Conservation (phyloP, 2,329 filamentous ascomycete genomes). For the Fusarium subglutinans region DNA sequence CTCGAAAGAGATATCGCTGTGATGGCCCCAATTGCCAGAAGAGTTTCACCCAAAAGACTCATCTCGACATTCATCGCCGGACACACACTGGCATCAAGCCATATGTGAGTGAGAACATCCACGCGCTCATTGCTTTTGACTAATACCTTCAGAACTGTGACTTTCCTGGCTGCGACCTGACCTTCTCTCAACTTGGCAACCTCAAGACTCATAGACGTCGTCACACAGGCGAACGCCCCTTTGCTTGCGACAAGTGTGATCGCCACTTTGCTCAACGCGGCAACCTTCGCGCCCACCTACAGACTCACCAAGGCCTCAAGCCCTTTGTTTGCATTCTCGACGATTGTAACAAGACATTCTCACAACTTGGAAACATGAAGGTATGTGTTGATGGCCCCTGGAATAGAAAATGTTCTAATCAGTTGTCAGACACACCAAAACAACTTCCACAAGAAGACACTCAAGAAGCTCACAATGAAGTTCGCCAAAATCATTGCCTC, state of each 20-base stretch:
- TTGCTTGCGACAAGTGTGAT: constrained; percentile 79
- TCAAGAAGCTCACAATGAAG: constrained; percentile 74
- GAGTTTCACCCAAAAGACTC: constrained; percentile 90
- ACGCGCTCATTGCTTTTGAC: not conserved
- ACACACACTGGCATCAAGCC: constrained; percentile 91
- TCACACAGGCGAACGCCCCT: constrained; percentile 89
- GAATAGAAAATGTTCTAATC: constrained; percentile 5
- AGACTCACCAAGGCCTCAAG: constrained; percentile 80
- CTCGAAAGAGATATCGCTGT: constrained; percentile 76
- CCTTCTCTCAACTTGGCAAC: constrained; percentile 91
- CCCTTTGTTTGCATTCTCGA: constrained; percentile 85
- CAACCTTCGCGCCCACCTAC: constrained; percentile 84
- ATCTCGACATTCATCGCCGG: constrained; percentile 88
- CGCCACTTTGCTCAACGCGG: constrained; percentile 87
- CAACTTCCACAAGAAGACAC: constrained; percentile 84
- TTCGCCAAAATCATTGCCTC: constrained; percentile 72
- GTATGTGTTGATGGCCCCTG: constrained; percentile 53
- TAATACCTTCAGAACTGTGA: constrained; percentile 68
- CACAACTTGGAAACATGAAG: constrained; percentile 92
- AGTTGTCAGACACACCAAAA: constrained; percentile 81
- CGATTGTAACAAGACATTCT: constrained; percentile 87
- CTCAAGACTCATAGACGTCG: constrained; percentile 90
- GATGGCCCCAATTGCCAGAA: constrained; percentile 78
- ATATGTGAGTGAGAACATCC: constrained; percentile 70
- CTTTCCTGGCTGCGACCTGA: constrained; percentile 76